Base-by-base conservation (phyloP, 306 rosid species). In the Canavalia gladiata region DNA sequence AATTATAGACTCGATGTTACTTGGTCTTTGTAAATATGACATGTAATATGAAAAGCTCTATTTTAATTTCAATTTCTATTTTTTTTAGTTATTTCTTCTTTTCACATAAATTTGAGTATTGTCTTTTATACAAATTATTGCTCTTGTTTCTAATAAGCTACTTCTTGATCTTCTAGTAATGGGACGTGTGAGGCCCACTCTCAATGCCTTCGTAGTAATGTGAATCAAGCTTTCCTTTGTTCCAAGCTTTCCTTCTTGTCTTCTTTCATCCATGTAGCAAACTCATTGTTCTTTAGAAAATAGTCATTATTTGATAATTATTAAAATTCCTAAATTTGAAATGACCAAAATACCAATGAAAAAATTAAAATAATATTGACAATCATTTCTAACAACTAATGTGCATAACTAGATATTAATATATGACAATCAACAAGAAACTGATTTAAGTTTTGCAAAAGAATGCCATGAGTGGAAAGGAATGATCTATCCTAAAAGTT, bases 211-310 rank as follows among this genome's bases (percentile, higher is more conserved):
- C 97, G 8, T 95, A 95, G 84, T 91, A 95, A 45, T 81, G 87
- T 28, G 93, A 74, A 57, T 91, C 90, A 28, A 95, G 97, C 73
- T 85, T 91, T 25, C 84, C 84, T 35, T 71, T 67, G 12, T 95
- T 95, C 99, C 99, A 93, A 55, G 89, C 92, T 70, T 91, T 87
- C 81, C 43, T 89, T 87, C 79, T 89, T 95, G 90, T 91, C 92
- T 81, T 95, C 99, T 80, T 93, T 93, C 78, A 93, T 87, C 99
- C 99, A 95, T 9, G 90, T 89, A 67, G 99, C 88, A 76, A 95
- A 95, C 74, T 95, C 99, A 13, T 91, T 95, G 52, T 91, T 95
- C 95, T 93, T 95, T 0, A 85, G 84, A 84, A 95, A 95, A 79
- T 95, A 95, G 75, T 93, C 98, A 65, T 93, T 97, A 28, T 57